Base-by-base conservation (phyloP, 192 early-diverging fungal genomes). In the Gonapodya sp. region DNA sequence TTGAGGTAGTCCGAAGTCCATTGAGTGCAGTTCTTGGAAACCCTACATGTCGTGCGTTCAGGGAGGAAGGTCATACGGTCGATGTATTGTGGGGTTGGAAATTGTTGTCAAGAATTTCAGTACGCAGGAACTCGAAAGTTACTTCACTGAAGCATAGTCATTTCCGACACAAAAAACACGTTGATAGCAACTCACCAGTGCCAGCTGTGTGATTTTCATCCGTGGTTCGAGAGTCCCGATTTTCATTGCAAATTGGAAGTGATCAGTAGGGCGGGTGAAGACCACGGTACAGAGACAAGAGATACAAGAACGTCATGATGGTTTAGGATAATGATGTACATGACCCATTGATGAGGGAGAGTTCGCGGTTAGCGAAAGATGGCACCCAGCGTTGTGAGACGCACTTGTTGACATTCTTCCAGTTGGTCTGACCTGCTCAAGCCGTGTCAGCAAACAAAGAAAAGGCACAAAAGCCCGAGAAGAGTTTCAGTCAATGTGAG, bases 1-100 rank as follows among this genome's bases (percentile, higher is more conserved):
- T 90, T 86, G 73, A 99, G 90, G 85, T 97, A 96, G 31, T 88
- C 88, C 78, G 94, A 93, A 78, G 96, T 92, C 96, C 96, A 99
- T 34, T 88, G 92, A 36, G 96, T 82, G 84, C 95, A 97, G 91
- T 97, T 96, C 88, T 96, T 97, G 83, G 91, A 92, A 78, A 94
- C 94, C 96, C 96, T 94, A 85, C 86, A 85, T 84, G 82, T 87
- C 18, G 35, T 79, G 30, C 31, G 33, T 37, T 1, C 16, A 31
- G 77, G 0, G 0, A 73, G 73, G 0, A 0, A n/a, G n/a, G n/a
- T n/a, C n/a, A n/a, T n/a, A n/a, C n/a, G n/a, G n/a, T n/a, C n/a
- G n/a, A n/a, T n/a, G n/a, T n/a, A n/a, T n/a, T n/a, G n/a, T n/a
- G n/a, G n/a, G n/a, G n/a, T n/a, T n/a, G n/a, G n/a, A n/a, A n/a